Base-by-base conservation (phyloP, 1,284 basidiomycete genomes). In the Apiotrichum laibachii region DNA sequence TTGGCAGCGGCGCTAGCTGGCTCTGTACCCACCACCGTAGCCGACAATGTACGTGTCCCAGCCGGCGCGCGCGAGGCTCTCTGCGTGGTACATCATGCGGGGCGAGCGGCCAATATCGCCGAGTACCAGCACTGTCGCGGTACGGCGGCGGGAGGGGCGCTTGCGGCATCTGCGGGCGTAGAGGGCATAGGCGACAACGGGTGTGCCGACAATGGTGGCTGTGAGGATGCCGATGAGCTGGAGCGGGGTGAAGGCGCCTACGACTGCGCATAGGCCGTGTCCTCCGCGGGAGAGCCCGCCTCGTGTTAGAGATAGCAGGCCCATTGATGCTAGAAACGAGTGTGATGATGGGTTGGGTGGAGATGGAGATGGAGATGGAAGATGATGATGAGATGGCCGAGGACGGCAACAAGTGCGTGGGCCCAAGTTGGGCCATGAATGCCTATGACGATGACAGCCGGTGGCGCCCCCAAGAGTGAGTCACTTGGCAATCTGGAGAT, bases 51-150 rank as follows among this genome's bases (percentile, higher is more conserved):
- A 85, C 0, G 92, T 92, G 59, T 84, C 80, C 78, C 90, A 98
- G 5, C 84, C 86, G 59, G 88, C 83, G 52, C 87, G 85, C 22
- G 90, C 88, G 69, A 99, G 89, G 71, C 90, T 93, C 71, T 94
- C 85, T 0, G 94, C 90, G 71, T 99, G 96, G 76, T 97, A 96
- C 89, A 98, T 96, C 92, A 98, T 98, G 42, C 96, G 84, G 11
- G 96, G 96, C 72, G 90, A 93, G 50, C 95, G 84, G 1, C 93
- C 96, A 51, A 99, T 86, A 78, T 99, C 96, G 9, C 96, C 96
- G 11, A 99, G 82, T 1, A 99, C 96, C 33, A 99, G 81, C 50
- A 99, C 86, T 1, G 87, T 89, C 13, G 92, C 89, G 1, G 88
- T 75, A 16, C 68, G 58, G n/a, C 63, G 59, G 46, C 63, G 37